Evolutionary conservation across 2,329 filamentous ascomycete species (phyloP), one percentile per base, ranked within the genome.

Genomic region (Alternaria viburni): DNA sequence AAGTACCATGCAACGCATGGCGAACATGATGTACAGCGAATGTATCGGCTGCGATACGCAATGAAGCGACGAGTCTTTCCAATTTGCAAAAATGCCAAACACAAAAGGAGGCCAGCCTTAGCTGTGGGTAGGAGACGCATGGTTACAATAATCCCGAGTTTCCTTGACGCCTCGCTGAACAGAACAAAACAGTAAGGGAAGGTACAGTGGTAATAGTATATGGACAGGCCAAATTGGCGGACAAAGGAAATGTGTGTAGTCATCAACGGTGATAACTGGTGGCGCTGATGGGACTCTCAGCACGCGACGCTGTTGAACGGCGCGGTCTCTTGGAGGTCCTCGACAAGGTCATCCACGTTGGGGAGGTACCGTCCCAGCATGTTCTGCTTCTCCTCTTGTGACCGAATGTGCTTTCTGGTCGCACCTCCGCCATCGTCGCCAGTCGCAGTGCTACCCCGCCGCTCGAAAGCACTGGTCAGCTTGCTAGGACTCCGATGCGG

Each of bases 321-420:
- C 50, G 91, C 90, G 69, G 89, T 91, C 77, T 92, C 92, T 68
- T 90, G 89, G 71, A 97, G 81, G 79, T 97, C 93, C 77, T 91
- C 89, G 57, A 97, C 92, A 63, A 97, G 85, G 71, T 94, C 92
- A 66, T 94, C 91, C 25, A 96, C 92, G 51, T 80, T 80, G 74
- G 91, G 96, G 74, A 97, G 84, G 79, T 96, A 92, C 68, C 88
- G 86, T 46, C 91, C 91, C 43, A 97, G 83, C 78, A 96, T 81
- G 61, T 85, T 86, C 82, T 96, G 92, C 83, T 97, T 97, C 79
- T 96, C 91, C 68, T 91, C 89, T 11, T 91, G 93, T 8, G 86
- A 88, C 62, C 89, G 86, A n/a, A 86, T 78, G 70, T 73, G 67
- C 62, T 74, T 77, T 56, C 59, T 72, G 12, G 52, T 17, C 25